A percentile compares a stretch with the other conserved stretches of the same genome.
These are phyloP conservation scores for Xylaria digitata DNA, from an alignment of 2,329 filamentous ascomycete species.

Conservation along the genomic window DNA sequence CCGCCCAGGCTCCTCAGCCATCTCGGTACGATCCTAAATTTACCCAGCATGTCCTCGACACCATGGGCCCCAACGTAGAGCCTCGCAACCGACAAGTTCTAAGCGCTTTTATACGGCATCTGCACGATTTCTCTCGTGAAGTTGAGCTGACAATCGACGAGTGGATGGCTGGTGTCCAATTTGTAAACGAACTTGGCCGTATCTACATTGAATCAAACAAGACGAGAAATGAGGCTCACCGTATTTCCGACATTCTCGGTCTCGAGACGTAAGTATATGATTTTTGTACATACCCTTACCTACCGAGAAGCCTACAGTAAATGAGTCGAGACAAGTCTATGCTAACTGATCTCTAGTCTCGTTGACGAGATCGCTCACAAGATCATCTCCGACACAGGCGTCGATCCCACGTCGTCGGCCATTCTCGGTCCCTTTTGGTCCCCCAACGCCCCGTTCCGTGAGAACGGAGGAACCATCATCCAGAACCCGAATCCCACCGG, in stretches of 20 bases:
- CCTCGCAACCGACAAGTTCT: slow-evolving; percentile 74
- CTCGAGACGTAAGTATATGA: slow-evolving; percentile 71
- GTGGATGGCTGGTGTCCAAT: slow-evolving; percentile 80
- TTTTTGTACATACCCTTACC: slow-evolving; percentile 9
- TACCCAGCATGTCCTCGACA: slow-evolving; percentile 77
- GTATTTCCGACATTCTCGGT: slow-evolving; percentile 78
- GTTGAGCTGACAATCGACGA: slow-evolving; percentile 81
- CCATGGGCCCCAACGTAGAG: slow-evolving; percentile 76
- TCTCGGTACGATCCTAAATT: slow-evolving; percentile 78
- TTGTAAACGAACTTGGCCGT: slow-evolving; percentile 79
- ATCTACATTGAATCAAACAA: slow-evolving; percentile 65
- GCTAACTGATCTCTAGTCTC: slow-evolving; percentile 56
- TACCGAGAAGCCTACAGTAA: background rate
- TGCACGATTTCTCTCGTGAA: slow-evolving; percentile 83
- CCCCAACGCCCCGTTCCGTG: slow-evolving; percentile 77
- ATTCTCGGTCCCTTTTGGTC: slow-evolving; percentile 85
- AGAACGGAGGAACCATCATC: slow-evolving; percentile 74
- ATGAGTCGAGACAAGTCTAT: background rate
- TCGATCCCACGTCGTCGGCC: slow-evolving; percentile 76
- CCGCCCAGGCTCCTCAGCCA: slow-evolving; percentile 46
- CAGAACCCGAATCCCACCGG: slow-evolving; percentile 69
- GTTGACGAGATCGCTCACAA: slow-evolving; percentile 76
- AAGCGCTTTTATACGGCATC: slow-evolving; percentile 72
- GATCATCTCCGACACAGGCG: slow-evolving; percentile 69
- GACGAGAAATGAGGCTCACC: slow-evolving; percentile 79